Evolutionary conservation across 768 basidiomycete species (phyloP), one percentile per base, ranked within the genome.

Genomic region (Boletus patriciae): DNA sequence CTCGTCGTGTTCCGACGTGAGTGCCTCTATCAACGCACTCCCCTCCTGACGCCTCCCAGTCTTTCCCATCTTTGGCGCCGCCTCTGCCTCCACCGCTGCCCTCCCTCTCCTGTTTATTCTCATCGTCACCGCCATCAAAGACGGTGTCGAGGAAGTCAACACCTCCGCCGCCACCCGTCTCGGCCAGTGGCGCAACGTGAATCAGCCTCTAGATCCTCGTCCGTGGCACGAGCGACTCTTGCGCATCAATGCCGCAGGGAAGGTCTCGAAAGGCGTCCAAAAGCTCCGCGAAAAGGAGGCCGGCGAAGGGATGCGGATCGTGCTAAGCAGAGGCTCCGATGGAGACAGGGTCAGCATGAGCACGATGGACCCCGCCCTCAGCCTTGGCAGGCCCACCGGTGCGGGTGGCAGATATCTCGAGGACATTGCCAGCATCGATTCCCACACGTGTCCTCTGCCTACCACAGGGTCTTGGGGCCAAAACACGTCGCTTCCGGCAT

Each of bases 101-200:
- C 74, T 98, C 4, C 96, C 96, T 0, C 80, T 98, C 8, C 76
- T 90, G 37, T 92, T 95, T 74, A 96, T 98, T 61, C 71, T 99
- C 40, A 70, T 77, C 29, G 88, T 96, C 48, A 98, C 96, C 16
- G 95, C 89, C 4, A 82, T 97, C 77, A 99, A 98, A 73, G 96
- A 99, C 69, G 96, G 88, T 7, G 77, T 98, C 34, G 96, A 99
- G 58, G 86, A 94, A 66, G 95, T 98, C 62, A 99, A 99, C 76
- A 97, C 86, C 51, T 94, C 91, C 0, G 92, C 95, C 4, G 87
- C 90, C 13, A 98, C 94, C 2, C 92, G 92, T 61, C 83, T 99
- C 12, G 86, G 85, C 7, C 83, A 89, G 42, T 97, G 93, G 92
- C 80, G 79, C 54, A 98, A 99, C 70, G 84, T 94, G 23, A 99